Conservation (phyloP, 805 yeast genomes). For the Candida lessepsii region DNA sequence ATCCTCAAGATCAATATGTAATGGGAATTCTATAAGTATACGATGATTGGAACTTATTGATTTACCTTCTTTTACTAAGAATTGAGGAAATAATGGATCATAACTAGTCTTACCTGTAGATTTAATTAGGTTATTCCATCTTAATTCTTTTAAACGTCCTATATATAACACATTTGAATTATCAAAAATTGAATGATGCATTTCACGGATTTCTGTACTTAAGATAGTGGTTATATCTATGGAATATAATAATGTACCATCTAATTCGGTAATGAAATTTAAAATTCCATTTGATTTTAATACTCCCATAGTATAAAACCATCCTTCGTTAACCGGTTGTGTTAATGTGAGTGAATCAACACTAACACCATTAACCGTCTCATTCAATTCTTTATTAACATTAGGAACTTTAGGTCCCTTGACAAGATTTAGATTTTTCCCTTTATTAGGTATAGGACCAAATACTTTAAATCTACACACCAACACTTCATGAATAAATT, state of each 20-base stretch:
- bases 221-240: conserved; percentile 52
- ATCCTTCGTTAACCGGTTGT: conserved; percentile 44
- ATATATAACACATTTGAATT: conserved; percentile 57
- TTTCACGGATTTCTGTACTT: conserved; percentile 60
- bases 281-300: conserved; percentile 61
- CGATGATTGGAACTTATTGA: conserved; percentile 35
- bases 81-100: conserved; percentile 24
- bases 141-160: conserved; percentile 54
- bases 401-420: conserved; percentile 39
- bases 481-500: conserved; percentile 39
- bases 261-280: conserved; percentile 59
- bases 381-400: conserved; percentile 16
- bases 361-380: neutral
- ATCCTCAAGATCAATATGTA: conserved; percentile 69
- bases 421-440: conserved; percentile 36
- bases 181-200: conserved; percentile 63
- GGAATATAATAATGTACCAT: conserved; percentile 60
- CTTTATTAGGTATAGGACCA: conserved; percentile 55
- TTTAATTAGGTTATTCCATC: conserved; percentile 42
- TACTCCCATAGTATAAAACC: conserved; percentile 75
- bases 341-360: conserved; percentile 4
- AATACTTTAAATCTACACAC: conserved; percentile 65
- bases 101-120: conserved; percentile 21
- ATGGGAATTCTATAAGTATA: conserved; percentile 59
- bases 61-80: conserved; percentile 35